Base-by-base conservation (phyloP, 768 basidiomycete genomes). In the Leccinum incarnatum region DNA sequence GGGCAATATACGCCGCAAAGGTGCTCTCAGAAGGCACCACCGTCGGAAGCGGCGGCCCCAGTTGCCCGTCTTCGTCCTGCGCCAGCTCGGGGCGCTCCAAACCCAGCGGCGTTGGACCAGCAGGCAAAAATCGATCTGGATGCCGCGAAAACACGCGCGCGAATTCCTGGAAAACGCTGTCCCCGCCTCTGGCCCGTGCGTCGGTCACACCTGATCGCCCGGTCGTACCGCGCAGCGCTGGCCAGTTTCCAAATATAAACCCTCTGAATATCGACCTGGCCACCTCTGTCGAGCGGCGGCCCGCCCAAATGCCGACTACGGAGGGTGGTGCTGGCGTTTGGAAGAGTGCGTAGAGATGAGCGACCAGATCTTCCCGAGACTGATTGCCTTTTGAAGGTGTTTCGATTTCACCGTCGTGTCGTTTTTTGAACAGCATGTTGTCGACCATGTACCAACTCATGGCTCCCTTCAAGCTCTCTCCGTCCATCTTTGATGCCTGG, bases 231-330 rank as follows among this genome's bases (percentile, higher is more conserved):
- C 47, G 67, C 53, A 84, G 69, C 10, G 63, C 57, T 0, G 83
- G 82, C 77, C 79, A 86, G 58, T 85, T 83, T 2, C 84, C 81
- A 36, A 89, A 75, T 14, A 88, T 68, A 54, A 82, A 79, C 25
- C 80, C 75, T 8, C 79, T 74, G 67, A 91, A 90, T 4, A 87
- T 71, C 42, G 75, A 69, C 19, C 81, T 68, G 0, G 80, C 83
- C 6, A 75, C 74, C n/a, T 80, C 76, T 55, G 81, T 77, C 4
- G 86, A 80, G 50, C 71, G 70, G 11, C 70, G 70, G 34, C 69
- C 72, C 21, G 73, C 73, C 84, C 84, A 86, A 11, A 81, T 74
- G 1, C 76, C 76, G 3, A 73, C 70, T 2, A 70, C 65, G 2
- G 74, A 69, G 5, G 66, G 66, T 5, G 56, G 65, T 8, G 77